Conservation (phyloP, 306 rosid genomes). For the Gastrolobium bilobum region DNA sequence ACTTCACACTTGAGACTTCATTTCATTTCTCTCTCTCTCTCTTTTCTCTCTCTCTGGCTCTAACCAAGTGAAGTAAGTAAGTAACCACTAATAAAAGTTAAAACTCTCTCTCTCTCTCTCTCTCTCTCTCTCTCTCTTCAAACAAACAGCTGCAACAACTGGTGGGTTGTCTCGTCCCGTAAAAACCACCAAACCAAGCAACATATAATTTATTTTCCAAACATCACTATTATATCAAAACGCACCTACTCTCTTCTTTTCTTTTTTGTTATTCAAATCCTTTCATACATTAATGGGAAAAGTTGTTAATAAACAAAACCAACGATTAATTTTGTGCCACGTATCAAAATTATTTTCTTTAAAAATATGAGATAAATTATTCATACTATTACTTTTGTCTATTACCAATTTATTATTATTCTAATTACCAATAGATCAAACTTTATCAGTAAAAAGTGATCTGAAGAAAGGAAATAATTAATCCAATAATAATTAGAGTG, state of each 20-base stretch:
- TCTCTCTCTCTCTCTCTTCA: slow-evolving; percentile 65
- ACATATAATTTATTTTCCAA: slow-evolving; percentile 47
- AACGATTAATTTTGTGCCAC: not conserved
- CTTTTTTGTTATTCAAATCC: slow-evolving; percentile 4
- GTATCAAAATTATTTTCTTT: not conserved
- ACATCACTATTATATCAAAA: slow-evolving; percentile 27
- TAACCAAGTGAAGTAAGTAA: slow-evolving; percentile 9
- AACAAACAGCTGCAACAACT: slow-evolving; percentile 82
- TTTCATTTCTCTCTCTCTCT: slow-evolving; percentile 39
- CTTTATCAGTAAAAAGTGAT: too few relatives aligned
- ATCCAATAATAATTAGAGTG: too few relatives aligned
- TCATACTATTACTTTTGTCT: not conserved
- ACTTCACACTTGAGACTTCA: slow-evolving; percentile 38
- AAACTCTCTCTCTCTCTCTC: slow-evolving; percentile 43
- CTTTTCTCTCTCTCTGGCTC: slow-evolving; percentile 38
- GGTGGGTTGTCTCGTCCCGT: slow-evolving; percentile 91
- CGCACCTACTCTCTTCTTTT: slow-evolving; percentile 18
- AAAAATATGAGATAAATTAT: not conserved
- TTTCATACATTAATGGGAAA: slow-evolving; percentile 15
- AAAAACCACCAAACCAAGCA: slow-evolving; percentile 85
- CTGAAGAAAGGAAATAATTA: too few relatives aligned
- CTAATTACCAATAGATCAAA: too few relatives aligned
- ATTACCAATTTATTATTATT: not conserved
- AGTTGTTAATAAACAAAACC: not conserved
- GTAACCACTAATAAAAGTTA: slow-evolving; percentile 37